Conservation (phyloP, 139 green algal genomes). For the Chara braunii region DNA sequence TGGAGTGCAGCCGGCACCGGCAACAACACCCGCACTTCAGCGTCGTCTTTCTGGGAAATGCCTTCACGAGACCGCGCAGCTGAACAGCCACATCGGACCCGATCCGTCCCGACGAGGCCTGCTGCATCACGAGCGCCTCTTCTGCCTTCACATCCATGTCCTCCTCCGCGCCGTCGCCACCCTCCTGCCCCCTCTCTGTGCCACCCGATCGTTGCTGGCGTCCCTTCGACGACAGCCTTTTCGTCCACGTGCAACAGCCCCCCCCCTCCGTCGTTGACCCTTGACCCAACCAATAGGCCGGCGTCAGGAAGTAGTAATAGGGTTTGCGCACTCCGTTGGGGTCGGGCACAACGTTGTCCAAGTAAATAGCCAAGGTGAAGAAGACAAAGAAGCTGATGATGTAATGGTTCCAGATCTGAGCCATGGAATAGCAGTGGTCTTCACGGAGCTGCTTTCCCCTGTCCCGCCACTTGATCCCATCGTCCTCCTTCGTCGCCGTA, state of each 20-base stretch:
- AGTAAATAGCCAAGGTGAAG: slow-evolving; percentile 71
- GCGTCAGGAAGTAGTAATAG: slow-evolving; percentile 28
- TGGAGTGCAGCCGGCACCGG: not conserved
- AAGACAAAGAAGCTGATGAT: slow-evolving; percentile 76
- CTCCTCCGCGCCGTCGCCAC: not conserved
- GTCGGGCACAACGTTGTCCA: slow-evolving; percentile 84
- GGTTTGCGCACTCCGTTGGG: slow-evolving; percentile 46
- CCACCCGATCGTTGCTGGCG: not conserved
- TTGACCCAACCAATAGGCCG: slow-evolving; percentile 24
- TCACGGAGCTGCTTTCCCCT: no score
- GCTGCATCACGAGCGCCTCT: not conserved
- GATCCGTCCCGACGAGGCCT: not conserved
- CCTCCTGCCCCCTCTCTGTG: not conserved
- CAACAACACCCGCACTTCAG: slow-evolving; percentile 9
- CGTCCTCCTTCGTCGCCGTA: slow-evolving; percentile 25
- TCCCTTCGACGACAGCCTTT: not conserved
- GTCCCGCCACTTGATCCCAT: slow-evolving; percentile 26
- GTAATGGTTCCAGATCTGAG: no score
- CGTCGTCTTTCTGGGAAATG: slow-evolving; percentile 9
- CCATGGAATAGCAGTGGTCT: no score
- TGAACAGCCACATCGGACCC: slow-evolving; percentile 11
- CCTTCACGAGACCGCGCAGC: slow-evolving; percentile 33
- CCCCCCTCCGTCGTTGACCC: no score
- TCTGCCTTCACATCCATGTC: not conserved
- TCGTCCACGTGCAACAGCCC: not conserved